A percentile compares a stretch with the other conserved stretches of the same genome.
Conservation (phyloP, 148 eudicot species). For the Arbutus unedo region DNA sequence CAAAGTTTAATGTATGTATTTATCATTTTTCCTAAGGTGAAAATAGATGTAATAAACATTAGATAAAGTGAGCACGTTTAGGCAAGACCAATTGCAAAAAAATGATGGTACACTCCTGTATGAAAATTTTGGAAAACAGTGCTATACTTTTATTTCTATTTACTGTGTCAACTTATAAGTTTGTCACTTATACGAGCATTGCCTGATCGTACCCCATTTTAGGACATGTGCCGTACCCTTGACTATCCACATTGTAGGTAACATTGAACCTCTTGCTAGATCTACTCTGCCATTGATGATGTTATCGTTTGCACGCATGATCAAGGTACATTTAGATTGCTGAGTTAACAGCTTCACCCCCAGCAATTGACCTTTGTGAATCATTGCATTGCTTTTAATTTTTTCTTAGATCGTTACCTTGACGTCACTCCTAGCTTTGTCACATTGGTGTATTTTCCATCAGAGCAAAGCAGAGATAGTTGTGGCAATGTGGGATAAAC, state of each 20-base stretch:
- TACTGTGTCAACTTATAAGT: background rate
- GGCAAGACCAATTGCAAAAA: background rate
- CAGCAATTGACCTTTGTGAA: background rate
- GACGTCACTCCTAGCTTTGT: constrained; percentile 59
- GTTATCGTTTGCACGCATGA: background rate
- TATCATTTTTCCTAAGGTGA: no score
- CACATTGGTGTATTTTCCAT: constrained; percentile 97
- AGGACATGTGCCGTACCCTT: no score
- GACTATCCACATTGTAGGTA: background rate
- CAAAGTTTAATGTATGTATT: no score
- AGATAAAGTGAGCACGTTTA: background rate
- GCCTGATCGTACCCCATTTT: no score
- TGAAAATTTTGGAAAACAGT: background rate
- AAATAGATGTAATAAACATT: no score
- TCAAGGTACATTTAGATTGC: background rate
- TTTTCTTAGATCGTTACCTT: constrained; percentile 33
- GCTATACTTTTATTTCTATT: background rate
- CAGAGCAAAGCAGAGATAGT: constrained; percentile 84
- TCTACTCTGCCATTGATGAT: background rate
- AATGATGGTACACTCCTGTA: background rate
- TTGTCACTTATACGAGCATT: background rate
- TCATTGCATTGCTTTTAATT: background rate
- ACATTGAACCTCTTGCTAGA: background rate
- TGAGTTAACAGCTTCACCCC: background rate
- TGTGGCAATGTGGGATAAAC: constrained; percentile 79